These are phyloP conservation scores for Trichoderma atrobrunneum DNA, from an alignment of 2,329 filamentous ascomycete genomes.

Conservation along the genomic window DNA sequence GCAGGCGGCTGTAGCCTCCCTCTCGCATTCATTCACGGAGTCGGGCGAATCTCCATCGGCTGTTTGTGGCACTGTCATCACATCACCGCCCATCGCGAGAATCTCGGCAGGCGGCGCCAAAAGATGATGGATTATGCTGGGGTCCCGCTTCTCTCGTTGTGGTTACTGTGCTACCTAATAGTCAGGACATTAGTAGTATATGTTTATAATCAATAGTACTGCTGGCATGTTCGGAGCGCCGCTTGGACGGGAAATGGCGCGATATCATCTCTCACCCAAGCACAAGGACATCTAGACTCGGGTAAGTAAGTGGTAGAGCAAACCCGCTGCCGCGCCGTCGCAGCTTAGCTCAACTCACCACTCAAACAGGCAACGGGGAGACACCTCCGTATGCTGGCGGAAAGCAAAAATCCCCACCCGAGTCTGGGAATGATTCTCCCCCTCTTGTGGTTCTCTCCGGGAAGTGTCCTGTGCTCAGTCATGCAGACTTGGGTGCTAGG, in stretches of 20 bases:
- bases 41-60: background rate
- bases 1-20: background rate
- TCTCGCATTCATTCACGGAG: background rate
- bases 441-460: background rate
- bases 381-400: background rate
- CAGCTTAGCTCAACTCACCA: background rate
- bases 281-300: background rate
- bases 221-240: background rate
- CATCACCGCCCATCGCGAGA: background rate
- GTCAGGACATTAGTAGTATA: background rate
- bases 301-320: background rate
- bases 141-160: background rate
- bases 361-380: conserved; percentile 13
- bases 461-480: background rate
- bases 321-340: background rate
- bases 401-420: background rate
- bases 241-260: conserved; percentile 8
- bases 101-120: background rate
- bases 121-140: background rate
- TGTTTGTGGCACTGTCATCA: conserved; percentile 5
- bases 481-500: background rate
- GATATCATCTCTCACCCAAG: background rate
- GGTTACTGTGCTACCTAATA: background rate
- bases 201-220: background rate
- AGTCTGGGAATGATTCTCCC: background rate